A percentile compares a stretch with the other conserved stretches of the same genome.
Conservation (phyloP, 225 moss, liverwort and hornwort species). For the Takakia lepidozioides region DNA sequence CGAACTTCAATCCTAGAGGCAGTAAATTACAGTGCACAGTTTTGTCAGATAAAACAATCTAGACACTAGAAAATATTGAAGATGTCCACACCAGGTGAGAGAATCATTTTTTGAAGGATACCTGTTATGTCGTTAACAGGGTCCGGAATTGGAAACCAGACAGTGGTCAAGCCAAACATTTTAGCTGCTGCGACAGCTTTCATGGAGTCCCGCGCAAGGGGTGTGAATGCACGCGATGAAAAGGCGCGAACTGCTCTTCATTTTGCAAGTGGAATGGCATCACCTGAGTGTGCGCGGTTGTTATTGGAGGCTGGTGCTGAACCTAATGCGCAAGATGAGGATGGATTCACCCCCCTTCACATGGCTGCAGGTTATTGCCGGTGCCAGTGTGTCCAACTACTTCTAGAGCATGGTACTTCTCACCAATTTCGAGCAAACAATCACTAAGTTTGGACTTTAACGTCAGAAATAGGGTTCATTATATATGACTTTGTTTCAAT, state of each 20-base stretch:
- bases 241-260: constrained; percentile 28
- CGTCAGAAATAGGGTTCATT: no score
- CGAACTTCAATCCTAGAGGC: no score
- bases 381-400: constrained; percentile 16
- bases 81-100: no score
- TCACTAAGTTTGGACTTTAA: no score
- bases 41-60: no score
- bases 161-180: constrained; percentile 4
- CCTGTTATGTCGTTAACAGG: constrained; percentile 8
- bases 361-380: constrained; percentile 24
- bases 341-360: constrained; percentile 26
- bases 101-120: background rate
- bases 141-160: constrained; percentile 19
- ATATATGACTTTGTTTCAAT: no score
- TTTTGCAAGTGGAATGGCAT: constrained; percentile 24
- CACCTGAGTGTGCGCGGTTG: constrained; percentile 12
- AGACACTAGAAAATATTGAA: no score
- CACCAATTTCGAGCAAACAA: no score
- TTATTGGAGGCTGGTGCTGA: constrained; percentile 33
- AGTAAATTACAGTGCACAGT: no score
- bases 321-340: constrained; percentile 15
- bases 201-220: constrained; percentile 13
- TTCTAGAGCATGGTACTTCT: constrained; percentile 20
- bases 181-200: constrained; percentile 5
- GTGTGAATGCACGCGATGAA: constrained; percentile 23